phyloP scores from a whole-genome alignment of 106 monocot genomes.

The Xerophyta viscosa region DNA sequence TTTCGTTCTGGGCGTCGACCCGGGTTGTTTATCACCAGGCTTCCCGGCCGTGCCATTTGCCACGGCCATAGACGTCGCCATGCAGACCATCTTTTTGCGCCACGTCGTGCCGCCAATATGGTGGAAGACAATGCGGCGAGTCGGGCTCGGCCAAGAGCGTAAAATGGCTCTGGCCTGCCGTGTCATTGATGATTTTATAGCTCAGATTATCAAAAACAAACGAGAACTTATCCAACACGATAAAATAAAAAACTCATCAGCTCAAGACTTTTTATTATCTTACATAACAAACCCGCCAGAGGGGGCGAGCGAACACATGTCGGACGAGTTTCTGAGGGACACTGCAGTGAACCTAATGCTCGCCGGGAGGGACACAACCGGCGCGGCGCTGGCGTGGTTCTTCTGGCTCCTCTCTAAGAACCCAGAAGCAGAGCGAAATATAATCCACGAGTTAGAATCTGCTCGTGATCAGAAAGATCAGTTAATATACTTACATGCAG shows the following conservation, averaged over 20 bases:
- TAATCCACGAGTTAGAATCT: constrained; percentile 15
- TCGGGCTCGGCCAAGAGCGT: constrained; percentile 26
- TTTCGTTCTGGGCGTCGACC: constrained; percentile 33
- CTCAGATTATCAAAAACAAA: constrained; percentile 16
- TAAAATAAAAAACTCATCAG: not conserved
- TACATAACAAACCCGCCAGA: constrained; percentile 1
- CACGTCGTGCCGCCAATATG: constrained; percentile 21
- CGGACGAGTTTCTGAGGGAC: constrained; percentile 32
- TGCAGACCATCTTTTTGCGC: constrained; percentile 18
- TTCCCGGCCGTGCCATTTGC: constrained; percentile 27
- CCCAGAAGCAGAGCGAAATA: constrained; percentile 10
- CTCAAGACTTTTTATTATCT: constrained; percentile 9
- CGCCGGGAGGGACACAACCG: constrained; percentile 37
- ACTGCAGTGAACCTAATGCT: constrained; percentile 30
- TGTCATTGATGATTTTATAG: constrained; percentile 30
- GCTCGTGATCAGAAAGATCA: not conserved
- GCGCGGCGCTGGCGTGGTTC: constrained; percentile 32
- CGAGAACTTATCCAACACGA: constrained; percentile 9
- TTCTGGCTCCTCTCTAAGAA: constrained; percentile 29
- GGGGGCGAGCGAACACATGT: not conserved
- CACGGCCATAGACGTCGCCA: constrained; percentile 24
- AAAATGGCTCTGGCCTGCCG: constrained; percentile 15
- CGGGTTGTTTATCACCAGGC: constrained; percentile 15
- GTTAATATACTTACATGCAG: constrained; percentile 25
- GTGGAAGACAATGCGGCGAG: constrained; percentile 36